phyloP scores from a whole-genome alignment of 768 basidiomycete genomes.

The Leccinum broughii region DNA sequence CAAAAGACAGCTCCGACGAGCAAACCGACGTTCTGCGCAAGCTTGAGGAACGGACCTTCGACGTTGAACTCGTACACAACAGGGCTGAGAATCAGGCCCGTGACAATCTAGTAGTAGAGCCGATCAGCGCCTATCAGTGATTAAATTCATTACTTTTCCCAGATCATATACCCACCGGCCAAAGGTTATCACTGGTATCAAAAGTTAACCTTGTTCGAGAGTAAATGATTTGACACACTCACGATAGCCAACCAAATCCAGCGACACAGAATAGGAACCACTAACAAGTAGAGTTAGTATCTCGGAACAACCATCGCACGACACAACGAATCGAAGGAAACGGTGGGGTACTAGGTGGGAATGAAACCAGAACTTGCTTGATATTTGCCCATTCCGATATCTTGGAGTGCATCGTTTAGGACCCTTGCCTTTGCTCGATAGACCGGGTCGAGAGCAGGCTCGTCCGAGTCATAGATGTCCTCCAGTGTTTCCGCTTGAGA shows the following conservation, averaged over 20 bases:
- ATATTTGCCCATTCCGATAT: constrained; percentile 70
- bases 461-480: constrained; percentile 26
- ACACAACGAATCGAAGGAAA: background rate
- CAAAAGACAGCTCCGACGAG: constrained; percentile 69
- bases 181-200: constrained; percentile 60
- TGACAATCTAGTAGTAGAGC: constrained; percentile 55
- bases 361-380: constrained; percentile 40
- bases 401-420: constrained; percentile 60
- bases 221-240: constrained; percentile 27
- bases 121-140: background rate
- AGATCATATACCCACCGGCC: constrained; percentile 53
- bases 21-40: constrained; percentile 72
- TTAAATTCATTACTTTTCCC: background rate
- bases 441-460: constrained; percentile 47
- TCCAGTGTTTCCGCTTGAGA: constrained; percentile 13
- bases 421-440: constrained; percentile 59
- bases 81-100: constrained; percentile 62
- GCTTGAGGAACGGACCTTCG: constrained; percentile 59
- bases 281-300: constrained; percentile 31
- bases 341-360: background rate
- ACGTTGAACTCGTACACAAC: constrained; percentile 67
- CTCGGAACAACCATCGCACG: background rate
- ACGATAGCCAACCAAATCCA: constrained; percentile 79
- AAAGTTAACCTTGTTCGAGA: background rate
- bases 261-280: constrained; percentile 65